phyloP scores from a whole-genome alignment of 345 rosid species.

The Acer yangbiense region DNA sequence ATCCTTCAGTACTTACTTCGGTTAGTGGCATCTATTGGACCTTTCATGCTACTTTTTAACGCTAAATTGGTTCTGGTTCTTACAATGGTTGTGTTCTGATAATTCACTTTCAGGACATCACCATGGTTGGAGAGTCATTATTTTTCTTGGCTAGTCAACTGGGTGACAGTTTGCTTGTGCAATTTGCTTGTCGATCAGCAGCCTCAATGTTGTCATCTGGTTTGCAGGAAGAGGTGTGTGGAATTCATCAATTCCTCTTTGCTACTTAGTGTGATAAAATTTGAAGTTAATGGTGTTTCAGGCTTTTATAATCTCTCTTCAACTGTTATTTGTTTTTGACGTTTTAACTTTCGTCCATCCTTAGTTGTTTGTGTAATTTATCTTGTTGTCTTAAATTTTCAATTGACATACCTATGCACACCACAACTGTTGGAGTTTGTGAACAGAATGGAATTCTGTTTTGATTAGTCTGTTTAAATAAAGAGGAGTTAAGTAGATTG shows the following conservation, averaged over 20 bases:
- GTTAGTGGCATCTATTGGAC: slow-evolving; percentile 49
- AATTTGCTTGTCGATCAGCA: slow-evolving; percentile 68
- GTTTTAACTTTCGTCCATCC: slow-evolving; percentile 6
- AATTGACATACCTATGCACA: background rate
- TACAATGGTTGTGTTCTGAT: slow-evolving; percentile 17
- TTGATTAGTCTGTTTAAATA: no score
- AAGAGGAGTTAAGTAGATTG: no score
- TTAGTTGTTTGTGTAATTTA: slow-evolving; percentile 8
- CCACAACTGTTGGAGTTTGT: background rate
- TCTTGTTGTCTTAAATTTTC: background rate
- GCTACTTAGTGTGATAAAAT: slow-evolving; percentile 6
- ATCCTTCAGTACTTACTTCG: slow-evolving; percentile 97
- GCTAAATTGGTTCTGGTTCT: slow-evolving; percentile 12
- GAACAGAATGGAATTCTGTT: no score
- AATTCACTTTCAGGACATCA: slow-evolving; percentile 63
- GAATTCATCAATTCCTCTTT: slow-evolving; percentile 12
- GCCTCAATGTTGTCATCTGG: slow-evolving; percentile 60
- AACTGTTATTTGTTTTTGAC: background rate
- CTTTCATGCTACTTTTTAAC: slow-evolving; percentile 16
- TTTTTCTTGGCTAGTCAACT: slow-evolving; percentile 92
- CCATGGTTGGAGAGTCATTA: slow-evolving; percentile 76
- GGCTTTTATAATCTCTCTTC: background rate
- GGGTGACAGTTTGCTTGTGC: slow-evolving; percentile 98
- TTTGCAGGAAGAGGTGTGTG: slow-evolving; percentile 81
- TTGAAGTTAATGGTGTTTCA: slow-evolving; percentile 1